Base-by-base conservation (phyloP, 805 yeast genomes). In the Yamadazyma laniorum region DNA sequence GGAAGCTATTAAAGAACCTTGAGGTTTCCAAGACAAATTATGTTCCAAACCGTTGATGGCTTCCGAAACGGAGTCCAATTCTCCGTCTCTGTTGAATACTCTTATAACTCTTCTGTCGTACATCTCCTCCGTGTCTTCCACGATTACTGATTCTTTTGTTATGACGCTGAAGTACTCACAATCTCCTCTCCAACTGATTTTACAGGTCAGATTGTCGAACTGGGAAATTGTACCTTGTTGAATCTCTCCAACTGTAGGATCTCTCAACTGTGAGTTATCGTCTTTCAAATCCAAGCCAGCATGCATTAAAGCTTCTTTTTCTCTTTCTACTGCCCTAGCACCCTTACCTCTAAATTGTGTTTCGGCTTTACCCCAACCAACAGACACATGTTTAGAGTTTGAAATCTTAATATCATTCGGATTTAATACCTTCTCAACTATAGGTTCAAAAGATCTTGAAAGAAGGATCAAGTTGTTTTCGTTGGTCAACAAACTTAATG, bases 301-400 rank as follows among this genome's bases (percentile, higher is more conserved):
- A 52, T 75, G 75, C 57, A 52, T 80, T 70, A 76, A 60, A 2
- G 79, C 75, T 35, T 56, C 57, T 40, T 65, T 62, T 49, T 75
- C 84, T 61, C 91, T 74, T 61, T 85, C 95, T 43, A 77, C 55
- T 6, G 85, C 88, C 52, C 82, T 82, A 21, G 85, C 93, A 46
- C 99, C 99, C 53, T 77, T 82, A 35, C 99, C 99, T 61, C 84
- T 80, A 61, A 93, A 93, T 63, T 93, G 99, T 0, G 99, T 93
- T 59, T 91, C 98, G 49, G 83, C 82, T 45, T 84, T 85, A 55
- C 99, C 99, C 99, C 99, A 93, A 18, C 99, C 99, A 29, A 93
- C 96, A 18, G 91, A 82, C 25, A 93, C 96, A 55, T 93, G 96
- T 48, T 80, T 82, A 2, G 89, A 81, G 22, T 71, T 66, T 34